Evolutionary conservation across 495 filamentous ascomycete genomes (phyloP).

Genomic region (Aspergillus incahuasiensis): DNA sequence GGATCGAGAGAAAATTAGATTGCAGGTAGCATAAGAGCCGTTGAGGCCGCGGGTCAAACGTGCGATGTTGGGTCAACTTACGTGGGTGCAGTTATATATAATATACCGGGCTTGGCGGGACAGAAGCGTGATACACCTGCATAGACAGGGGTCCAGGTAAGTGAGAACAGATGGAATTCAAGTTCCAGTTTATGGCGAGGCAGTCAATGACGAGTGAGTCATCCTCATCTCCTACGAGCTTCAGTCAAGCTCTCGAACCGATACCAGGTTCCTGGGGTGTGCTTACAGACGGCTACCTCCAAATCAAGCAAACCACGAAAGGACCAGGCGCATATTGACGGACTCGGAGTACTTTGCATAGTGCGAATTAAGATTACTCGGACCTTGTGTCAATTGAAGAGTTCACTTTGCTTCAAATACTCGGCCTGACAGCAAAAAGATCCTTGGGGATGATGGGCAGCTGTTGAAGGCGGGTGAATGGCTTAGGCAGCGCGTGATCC

Average conservation of each 20-base stretch:
- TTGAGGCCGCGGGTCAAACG: too few species aligned
- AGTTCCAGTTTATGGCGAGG: too few species aligned
- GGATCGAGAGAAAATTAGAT: background rate
- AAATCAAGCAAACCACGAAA: slow-evolving; percentile 42
- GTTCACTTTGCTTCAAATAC: background rate
- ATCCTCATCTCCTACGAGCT: too few species aligned
- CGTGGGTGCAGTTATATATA: too few species aligned
- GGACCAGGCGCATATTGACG: slow-evolving; percentile 44
- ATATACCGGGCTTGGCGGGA: too few species aligned
- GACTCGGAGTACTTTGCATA: slow-evolving; percentile 48
- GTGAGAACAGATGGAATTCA: slow-evolving; percentile 29
- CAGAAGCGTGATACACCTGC: too few species aligned
- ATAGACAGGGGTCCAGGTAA: too few species aligned
- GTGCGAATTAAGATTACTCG: slow-evolving; percentile 32
- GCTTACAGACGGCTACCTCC: slow-evolving; percentile 30
- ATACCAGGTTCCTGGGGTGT: too few species aligned
- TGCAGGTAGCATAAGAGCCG: too few species aligned
- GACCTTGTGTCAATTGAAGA: slow-evolving; percentile 8
- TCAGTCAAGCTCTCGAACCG: too few species aligned
- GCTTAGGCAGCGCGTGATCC: slow-evolving; percentile 9
- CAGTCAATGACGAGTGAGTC: slow-evolving; percentile 32
- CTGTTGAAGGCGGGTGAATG: slow-evolving; percentile 9
- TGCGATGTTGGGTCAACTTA: too few species aligned
- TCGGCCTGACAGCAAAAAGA: background rate
- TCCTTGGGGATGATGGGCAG: slow-evolving; percentile 6